Evolutionary conservation across 768 basidiomycete genomes (phyloP), one percentile per base, ranked within the genome.

Genomic region (Amanita rubescens): DNA sequence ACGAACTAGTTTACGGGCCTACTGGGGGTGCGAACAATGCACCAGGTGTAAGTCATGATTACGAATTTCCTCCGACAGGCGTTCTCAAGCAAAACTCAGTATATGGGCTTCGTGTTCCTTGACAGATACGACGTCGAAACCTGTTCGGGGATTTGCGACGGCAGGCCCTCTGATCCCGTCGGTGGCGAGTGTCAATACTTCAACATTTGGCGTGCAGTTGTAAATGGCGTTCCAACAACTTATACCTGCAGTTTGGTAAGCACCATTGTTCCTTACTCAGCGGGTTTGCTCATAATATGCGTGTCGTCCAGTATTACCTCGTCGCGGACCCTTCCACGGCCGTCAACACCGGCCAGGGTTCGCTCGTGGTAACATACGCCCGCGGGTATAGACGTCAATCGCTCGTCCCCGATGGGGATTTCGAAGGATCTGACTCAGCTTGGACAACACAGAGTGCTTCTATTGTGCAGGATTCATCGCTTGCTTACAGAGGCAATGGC

Each of bases 181-280:
- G 75, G 75, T 25, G 77, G 76, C 42, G 70, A 68, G 5, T 79
- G 77, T 63, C 69, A 71, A 51, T 79, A 70, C 67, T 76, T 79
- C 64, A 79, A 79, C 58, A 77, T 78, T 65, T 79, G 75, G 76
- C 71, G 75, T 33, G 76, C 75, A 11, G 64, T 77, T 27, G 73
- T 76, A 0, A 60, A 72, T 53, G 75, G 73, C 8, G 55, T 59
- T n/a, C 75, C 77, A 0, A 76, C 73, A 2, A 75, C 74, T 0
- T 77, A 77, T 62, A 73, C 73, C 35, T 79, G 76, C 66, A 71
- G 72, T 57, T 71, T 77, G 69, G 76, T 76, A 54, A 48, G 73
- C 62, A 2, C 3, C 32, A 6, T 1, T 30, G 8, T 3, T 44
- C 49, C n/a, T 19, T 34, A 20, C 25, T 17, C 10, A n/a, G 17